phyloP scores from a whole-genome alignment of 1,139 yeast species.

The Arxiozyma heterogenica region DNA sequence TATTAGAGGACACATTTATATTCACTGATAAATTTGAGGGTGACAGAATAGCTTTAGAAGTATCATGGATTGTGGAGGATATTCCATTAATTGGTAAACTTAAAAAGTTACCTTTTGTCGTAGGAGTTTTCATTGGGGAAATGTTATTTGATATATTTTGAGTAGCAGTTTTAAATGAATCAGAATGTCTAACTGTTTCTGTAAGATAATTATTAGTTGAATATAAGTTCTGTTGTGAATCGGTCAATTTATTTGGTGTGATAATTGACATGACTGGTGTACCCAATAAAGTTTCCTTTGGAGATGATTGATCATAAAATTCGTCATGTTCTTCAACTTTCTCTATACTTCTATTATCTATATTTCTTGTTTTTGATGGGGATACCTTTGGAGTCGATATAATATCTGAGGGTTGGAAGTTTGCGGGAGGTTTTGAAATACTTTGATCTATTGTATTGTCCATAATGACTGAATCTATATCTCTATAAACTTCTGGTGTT shows the following conservation, averaged over 20 bases:
- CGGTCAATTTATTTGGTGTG: slow-evolving; percentile 27
- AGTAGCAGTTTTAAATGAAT: neutral
- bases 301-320: slow-evolving; percentile 14
- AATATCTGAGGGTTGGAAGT: slow-evolving; percentile 30
- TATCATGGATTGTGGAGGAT: too few relatives aligned
- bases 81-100: neutral
- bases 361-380: slow-evolving; percentile 23
- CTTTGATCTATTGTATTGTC: slow-evolving; percentile 25
- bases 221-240: slow-evolving; percentile 24
- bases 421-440: slow-evolving; percentile 28
- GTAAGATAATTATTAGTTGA: neutral
- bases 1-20: neutral
- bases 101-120: neutral
- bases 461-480: slow-evolving; percentile 15
- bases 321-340: slow-evolving; percentile 9
- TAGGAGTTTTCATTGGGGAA: neutral
- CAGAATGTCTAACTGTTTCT: neutral
- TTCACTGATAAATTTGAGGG: neutral
- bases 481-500: slow-evolving; percentile 32
- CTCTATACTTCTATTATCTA: slow-evolving; percentile 24
- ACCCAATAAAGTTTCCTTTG: slow-evolving; percentile 23
- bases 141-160: neutral
- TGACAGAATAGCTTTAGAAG: neutral
- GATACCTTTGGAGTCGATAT: slow-evolving; percentile 27
- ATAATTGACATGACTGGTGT: slow-evolving; percentile 21